Percentiles rank a stretch among this genome's conserved stretches.
Evolutionary conservation across 345 rosid genomes (phyloP).

Genomic region (Atalantia buxifolia): DNA sequence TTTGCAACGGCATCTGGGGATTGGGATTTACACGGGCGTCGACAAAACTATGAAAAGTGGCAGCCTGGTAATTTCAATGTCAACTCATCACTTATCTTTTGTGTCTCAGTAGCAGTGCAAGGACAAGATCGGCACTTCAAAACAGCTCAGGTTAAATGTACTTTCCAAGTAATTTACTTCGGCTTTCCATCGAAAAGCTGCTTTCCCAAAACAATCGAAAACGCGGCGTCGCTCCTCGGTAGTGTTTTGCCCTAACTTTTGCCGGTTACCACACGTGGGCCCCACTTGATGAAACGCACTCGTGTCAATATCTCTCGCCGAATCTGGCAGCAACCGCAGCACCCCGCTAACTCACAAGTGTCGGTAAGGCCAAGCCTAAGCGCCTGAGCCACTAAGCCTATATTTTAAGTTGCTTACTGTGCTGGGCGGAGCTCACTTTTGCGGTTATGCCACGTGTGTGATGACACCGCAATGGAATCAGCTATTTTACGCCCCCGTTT

Average conservation of each 20-base stretch:
- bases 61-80: background rate
- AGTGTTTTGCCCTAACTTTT: conserved; percentile 11
- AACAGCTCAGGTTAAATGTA: background rate
- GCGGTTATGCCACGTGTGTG: background rate
- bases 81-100: background rate
- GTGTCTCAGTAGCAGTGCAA: background rate
- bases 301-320: background rate
- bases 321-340: no score
- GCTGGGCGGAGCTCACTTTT: no score
- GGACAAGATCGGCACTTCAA: conserved; percentile 2
- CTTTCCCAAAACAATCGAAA: background rate
- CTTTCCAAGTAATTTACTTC: background rate
- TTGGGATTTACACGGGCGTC: no score
- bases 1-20: no score
- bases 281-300: background rate
- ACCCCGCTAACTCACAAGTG: background rate
- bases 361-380: background rate
- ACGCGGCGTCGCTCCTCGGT: background rate
- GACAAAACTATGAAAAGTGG: background rate
- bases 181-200: background rate
- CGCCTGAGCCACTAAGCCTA: no score
- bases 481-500: background rate
- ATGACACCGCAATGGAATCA: background rate
- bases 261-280: background rate
- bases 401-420: no score